phyloP scores from a whole-genome alignment of 805 yeast genomes.

The Pichia californica region DNA sequence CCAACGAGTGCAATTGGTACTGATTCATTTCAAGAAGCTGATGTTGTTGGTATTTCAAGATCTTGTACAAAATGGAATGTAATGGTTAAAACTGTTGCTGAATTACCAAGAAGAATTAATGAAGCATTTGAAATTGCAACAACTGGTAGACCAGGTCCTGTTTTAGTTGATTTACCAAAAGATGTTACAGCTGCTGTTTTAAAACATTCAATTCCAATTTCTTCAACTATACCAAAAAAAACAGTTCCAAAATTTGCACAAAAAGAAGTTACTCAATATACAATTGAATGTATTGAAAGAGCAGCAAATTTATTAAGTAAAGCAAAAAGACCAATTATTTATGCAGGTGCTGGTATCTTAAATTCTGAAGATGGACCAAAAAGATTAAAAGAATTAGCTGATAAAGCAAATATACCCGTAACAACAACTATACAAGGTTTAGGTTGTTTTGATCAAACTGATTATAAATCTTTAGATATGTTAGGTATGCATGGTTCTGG shows the following conservation, averaged over 20 bases:
- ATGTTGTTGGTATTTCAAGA: constrained; percentile 92
- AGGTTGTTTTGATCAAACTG: constrained; percentile 91
- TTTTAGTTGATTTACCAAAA: constrained; percentile 93
- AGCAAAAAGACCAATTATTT: constrained; percentile 84
- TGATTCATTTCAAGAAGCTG: constrained; percentile 99
- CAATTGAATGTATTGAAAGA: constrained; percentile 63
- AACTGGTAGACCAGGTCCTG: constrained; percentile 97
- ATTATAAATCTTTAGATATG: constrained; percentile 88
- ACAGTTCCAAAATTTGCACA: constrained; percentile 67
- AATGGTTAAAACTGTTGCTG: constrained; percentile 93
- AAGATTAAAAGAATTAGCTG: constrained; percentile 75
- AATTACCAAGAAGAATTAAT: constrained; percentile 89
- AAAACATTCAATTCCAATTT: constrained; percentile 77
- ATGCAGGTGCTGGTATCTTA: constrained; percentile 88
- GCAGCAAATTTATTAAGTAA: constrained; percentile 72
- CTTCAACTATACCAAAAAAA: constrained; percentile 67
- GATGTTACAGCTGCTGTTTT: constrained; percentile 93
- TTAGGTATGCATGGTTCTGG: constrained; percentile 98
- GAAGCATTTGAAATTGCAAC: constrained; percentile 98
- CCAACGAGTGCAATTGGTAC: constrained; percentile 95
- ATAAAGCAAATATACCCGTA: constrained; percentile 89
- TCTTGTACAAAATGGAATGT: constrained; percentile 99
- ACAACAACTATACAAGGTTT: constrained; percentile 92
- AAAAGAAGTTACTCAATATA: constrained; percentile 66
- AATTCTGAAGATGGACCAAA: constrained; percentile 75